A percentile compares a stretch with the other conserved stretches of the same genome.
Conservation (phyloP, 2,329 filamentous ascomycete species). For the Epichloe elymi region DNA sequence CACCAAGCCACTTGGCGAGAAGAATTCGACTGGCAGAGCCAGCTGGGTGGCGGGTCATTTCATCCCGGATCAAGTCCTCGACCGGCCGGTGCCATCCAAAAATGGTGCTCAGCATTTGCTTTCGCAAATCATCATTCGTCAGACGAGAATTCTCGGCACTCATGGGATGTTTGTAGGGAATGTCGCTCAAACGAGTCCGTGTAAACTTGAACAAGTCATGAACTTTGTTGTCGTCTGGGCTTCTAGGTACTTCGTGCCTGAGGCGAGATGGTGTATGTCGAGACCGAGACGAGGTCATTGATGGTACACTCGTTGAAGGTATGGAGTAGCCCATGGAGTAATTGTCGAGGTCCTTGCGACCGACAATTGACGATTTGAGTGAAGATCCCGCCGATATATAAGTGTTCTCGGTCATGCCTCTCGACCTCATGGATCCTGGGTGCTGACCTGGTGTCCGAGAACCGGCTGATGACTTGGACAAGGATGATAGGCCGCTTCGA, state of each 20-base stretch:
- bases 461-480: conserved; percentile 40
- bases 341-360: conserved; percentile 31
- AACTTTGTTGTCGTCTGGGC: conserved; percentile 57
- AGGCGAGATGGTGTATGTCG: conserved; percentile 51
- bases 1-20: conserved; percentile 84
- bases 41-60: conserved; percentile 59
- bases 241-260: conserved; percentile 67
- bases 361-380: conserved; percentile 21
- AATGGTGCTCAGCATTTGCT: conserved; percentile 84
- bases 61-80: conserved; percentile 68
- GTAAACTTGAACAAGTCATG: conserved; percentile 80
- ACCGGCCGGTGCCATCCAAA: conserved; percentile 91
- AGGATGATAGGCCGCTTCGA: conserved; percentile 46
- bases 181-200: conserved; percentile 64
- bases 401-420: conserved; percentile 47
- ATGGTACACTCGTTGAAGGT: conserved; percentile 23
- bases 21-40: conserved; percentile 71
- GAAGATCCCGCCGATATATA: conserved; percentile 54
- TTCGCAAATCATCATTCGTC: conserved; percentile 67
- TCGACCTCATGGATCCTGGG: conserved; percentile 37
- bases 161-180: conserved; percentile 64
- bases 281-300: conserved; percentile 34
- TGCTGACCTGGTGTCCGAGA: conserved; percentile 39
- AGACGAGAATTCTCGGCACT: conserved; percentile 43
- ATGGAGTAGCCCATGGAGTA: conserved; percentile 36